phyloP scores from a whole-genome alignment of 2,329 filamentous ascomycete genomes.

The Ophiostoma quercus region DNA sequence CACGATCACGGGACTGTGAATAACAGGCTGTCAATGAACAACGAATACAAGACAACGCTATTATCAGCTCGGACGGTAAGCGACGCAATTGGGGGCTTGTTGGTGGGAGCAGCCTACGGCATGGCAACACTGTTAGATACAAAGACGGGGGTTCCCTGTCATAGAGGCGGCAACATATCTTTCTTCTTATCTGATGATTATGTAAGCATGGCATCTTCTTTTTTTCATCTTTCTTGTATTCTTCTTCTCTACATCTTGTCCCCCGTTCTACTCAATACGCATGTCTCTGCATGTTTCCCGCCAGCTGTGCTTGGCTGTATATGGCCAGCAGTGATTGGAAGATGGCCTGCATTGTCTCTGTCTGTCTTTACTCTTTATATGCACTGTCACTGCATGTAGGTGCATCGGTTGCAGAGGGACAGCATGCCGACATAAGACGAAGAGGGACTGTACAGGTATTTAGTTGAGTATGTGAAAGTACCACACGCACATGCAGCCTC shows the following conservation, averaged over 20 bases:
- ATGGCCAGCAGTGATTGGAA: neutral
- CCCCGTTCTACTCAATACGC: neutral
- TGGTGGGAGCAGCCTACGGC: constrained; percentile 6
- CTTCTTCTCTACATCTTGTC: neutral
- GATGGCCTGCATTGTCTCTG: neutral
- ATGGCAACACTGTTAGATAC: neutral
- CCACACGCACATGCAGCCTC: constrained; percentile 7
- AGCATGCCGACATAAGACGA: neutral
- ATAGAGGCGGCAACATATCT: neutral
- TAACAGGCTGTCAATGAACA: neutral
- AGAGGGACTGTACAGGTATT: neutral
- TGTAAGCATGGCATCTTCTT: neutral
- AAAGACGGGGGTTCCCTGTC: neutral
- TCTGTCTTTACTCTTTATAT: neutral
- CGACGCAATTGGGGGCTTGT: neutral
- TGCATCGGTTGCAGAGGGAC: constrained; percentile 2
- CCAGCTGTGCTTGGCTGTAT: constrained; percentile 4
- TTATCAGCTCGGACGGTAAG: neutral
- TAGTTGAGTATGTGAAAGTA: neutral
- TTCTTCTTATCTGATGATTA: neutral
- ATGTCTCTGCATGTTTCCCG: neutral
- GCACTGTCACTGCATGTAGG: constrained; percentile 6
- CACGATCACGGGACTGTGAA: neutral
- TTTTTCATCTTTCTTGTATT: too few relatives aligned
- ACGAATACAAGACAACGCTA: too few relatives aligned